Percentiles rank a stretch among this genome's conserved stretches.
Conservation (phyloP, 805 yeast genomes). For the Naumovozyma dairenensis region DNA sequence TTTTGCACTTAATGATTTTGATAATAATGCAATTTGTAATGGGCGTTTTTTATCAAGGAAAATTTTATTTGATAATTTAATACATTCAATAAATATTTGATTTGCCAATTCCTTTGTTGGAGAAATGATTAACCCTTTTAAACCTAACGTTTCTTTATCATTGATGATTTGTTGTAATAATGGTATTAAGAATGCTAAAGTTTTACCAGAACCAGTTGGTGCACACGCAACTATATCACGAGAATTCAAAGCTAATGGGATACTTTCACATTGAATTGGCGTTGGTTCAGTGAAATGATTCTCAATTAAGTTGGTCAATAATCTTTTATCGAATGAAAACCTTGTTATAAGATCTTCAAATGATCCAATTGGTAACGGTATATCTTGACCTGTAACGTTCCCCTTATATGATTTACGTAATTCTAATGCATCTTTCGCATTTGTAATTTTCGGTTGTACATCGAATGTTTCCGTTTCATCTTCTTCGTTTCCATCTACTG, state of each 20-base stretch:
- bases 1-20: constrained; percentile 63
- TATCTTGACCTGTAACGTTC: constrained; percentile 73
- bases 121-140: constrained; percentile 71
- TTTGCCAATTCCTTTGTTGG: constrained; percentile 92
- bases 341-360: constrained; percentile 71
- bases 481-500: constrained; percentile 21
- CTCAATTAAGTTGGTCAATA: constrained; percentile 50
- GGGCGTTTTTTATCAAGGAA: constrained; percentile 37
- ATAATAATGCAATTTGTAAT: constrained; percentile 52
- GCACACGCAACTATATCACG: constrained; percentile 89
- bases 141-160: constrained; percentile 31
- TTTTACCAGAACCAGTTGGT: constrained; percentile 97
- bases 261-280: constrained; percentile 83
- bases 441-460: constrained; percentile 35
- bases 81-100: constrained; percentile 69
- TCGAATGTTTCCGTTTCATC: constrained; percentile 27
- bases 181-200: constrained; percentile 83
- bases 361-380: constrained; percentile 86
- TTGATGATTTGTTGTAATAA: constrained; percentile 38
- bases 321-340: constrained; percentile 48
- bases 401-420: constrained; percentile 53
- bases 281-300: constrained; percentile 80
- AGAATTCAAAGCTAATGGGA: constrained; percentile 59
- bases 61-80: constrained; percentile 37
- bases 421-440: constrained; percentile 47